Evolutionary conservation across 2,329 filamentous ascomycete species (phyloP).

Genomic region (Aspergillus candidus): DNA sequence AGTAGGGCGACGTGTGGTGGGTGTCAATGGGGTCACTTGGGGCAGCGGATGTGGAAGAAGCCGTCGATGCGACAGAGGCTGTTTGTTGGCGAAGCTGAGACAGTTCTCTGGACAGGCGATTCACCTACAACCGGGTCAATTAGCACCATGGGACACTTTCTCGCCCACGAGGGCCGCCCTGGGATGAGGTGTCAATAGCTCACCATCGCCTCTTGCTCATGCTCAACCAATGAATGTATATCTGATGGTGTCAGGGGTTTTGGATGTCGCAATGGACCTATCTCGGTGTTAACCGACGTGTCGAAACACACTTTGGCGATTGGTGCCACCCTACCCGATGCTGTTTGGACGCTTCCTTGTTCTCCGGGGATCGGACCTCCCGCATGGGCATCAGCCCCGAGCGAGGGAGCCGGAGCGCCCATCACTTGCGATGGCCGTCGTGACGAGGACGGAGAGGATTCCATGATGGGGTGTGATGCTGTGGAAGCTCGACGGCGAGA

Average conservation of each 20-base stretch:
- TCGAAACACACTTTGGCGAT: background rate
- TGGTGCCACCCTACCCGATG: slow-evolving; percentile 32
- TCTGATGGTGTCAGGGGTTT: slow-evolving; percentile 83
- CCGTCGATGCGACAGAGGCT: slow-evolving; percentile 56
- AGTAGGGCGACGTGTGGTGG: slow-evolving; percentile 35
- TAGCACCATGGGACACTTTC: too few species aligned
- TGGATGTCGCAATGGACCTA: slow-evolving; percentile 76
- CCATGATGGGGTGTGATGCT: slow-evolving; percentile 19
- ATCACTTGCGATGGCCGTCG: slow-evolving; percentile 45
- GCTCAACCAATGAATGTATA: slow-evolving; percentile 81
- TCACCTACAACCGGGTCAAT: slow-evolving; percentile 55
- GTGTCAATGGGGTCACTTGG: slow-evolving; percentile 45
- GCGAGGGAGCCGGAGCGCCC: slow-evolving; percentile 35
- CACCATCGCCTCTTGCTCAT: slow-evolving; percentile 92
- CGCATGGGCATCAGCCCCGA: slow-evolving; percentile 23
- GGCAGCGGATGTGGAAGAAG: slow-evolving; percentile 50
- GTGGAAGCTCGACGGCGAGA: slow-evolving; percentile 28
- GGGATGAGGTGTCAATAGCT: slow-evolving; percentile 23
- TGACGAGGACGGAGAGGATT: slow-evolving; percentile 36
- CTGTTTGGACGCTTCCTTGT: slow-evolving; percentile 32
- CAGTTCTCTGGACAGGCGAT: slow-evolving; percentile 85
- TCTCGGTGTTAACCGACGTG: background rate
- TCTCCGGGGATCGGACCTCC: slow-evolving; percentile 26
- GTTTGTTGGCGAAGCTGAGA: slow-evolving; percentile 69
- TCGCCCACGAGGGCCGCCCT: background rate